These are phyloP conservation scores for Trichoderma sp. DNA, from an alignment of 2,329 filamentous ascomycete genomes.

Conservation along the genomic window DNA sequence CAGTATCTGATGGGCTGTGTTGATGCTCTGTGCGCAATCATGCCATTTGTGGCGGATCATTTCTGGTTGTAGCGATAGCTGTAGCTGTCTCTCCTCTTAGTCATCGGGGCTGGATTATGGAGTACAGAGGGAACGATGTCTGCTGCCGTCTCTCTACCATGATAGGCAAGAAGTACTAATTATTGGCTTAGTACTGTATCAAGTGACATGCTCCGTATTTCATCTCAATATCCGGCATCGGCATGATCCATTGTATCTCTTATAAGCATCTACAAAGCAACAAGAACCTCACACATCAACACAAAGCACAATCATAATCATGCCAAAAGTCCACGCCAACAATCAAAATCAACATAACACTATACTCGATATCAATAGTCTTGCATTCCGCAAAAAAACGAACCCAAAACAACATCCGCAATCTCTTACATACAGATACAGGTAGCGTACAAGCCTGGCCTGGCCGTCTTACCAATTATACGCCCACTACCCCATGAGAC, in stretches of 20 bases:
- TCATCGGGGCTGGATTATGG: background rate
- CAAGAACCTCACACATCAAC: background rate
- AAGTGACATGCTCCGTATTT: background rate
- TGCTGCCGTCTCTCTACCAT: background rate
- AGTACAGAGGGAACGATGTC: background rate
- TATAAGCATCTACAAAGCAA: background rate
- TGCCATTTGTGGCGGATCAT: background rate
- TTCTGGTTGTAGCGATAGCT: no score
- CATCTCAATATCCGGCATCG: background rate
- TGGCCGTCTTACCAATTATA: background rate
- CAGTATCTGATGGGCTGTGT: background rate
- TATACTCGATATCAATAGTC: background rate
- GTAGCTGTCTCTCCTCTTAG: background rate
- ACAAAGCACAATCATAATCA: background rate
- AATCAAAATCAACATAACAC: background rate
- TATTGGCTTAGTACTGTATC: no score
- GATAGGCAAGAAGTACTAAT: background rate
- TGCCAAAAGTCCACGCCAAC: background rate
- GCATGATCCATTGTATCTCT: background rate
- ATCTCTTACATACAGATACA: constrained; percentile 17
- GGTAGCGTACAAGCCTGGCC: constrained; percentile 10
- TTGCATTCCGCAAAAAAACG: background rate
- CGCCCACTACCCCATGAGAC: background rate
- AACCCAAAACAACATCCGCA: background rate
- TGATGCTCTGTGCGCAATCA: background rate